Base-by-base conservation (phyloP, 2,329 filamentous ascomycete genomes). In the Colletotrichum aenigma region DNA sequence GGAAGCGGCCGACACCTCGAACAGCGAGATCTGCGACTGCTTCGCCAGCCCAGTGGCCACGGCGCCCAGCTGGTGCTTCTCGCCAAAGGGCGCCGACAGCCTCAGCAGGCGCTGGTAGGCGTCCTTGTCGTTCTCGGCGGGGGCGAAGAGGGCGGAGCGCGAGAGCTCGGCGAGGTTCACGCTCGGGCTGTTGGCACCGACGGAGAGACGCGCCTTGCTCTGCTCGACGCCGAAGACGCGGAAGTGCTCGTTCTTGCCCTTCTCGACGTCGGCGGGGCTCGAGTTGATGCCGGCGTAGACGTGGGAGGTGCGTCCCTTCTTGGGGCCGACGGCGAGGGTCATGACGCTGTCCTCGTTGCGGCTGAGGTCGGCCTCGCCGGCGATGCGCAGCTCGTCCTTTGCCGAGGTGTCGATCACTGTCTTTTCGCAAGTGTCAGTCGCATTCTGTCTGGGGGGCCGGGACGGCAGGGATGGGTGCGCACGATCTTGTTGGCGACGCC, bases 401-500 rank as follows among this genome's bases (percentile, higher is more conserved):
- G 87, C 87, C 21, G 91, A 92, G n/a, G 93, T 90, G 82, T 96
- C 93, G 77, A 98, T 89, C 16, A 96, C 87, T 34, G 92, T 93
- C 93, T 95, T 43, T 61, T 64, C 26, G 65, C 18, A 52, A 28
- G 52, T 43, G 69, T 76, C 43, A 77, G 71, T 74, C 73, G 38
- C 74, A 38, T 34, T 74, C 71, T 21, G 43, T 12, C 15, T 34
- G 32, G 6, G 6, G 21, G 56, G 56, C 65, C 52, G 52, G 65
- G 64, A 30, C 60, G 21, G 24, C 36, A 43, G 43, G 69, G 67
- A 60, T 52, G 38, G 15, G 87, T 52, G 43, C 93, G 82, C 86
- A 94, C 94, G 81, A 98, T 95, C 85, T 95, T 95, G 88, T 98
- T 98, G 72, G 93, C 92, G 26, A 98, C 94, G 60, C 95, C 96